phyloP scores from a whole-genome alignment of 108 stramenopile species.

The Skeletonema menzelii region DNA sequence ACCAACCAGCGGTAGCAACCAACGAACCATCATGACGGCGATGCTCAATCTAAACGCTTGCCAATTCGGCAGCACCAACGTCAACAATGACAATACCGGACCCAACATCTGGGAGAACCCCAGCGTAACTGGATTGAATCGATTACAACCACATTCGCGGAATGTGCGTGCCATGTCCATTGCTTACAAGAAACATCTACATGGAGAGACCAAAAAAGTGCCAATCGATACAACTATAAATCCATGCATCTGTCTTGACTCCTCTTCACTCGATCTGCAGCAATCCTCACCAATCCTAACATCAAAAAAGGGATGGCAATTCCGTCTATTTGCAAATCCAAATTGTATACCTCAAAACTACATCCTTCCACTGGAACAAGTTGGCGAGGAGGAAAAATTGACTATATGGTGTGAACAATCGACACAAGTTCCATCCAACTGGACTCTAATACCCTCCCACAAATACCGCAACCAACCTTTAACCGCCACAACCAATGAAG shows the following conservation, averaged over 20 bases:
- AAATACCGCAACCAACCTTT: constrained; percentile 22
- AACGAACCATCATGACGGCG: not conserved
- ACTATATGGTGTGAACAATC: not conserved
- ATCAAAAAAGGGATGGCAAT: constrained; percentile 21
- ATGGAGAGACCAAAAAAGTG: not conserved
- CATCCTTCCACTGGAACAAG: constrained; percentile 1
- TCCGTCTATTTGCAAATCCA: constrained; percentile 34
- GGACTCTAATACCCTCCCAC: constrained; percentile 27
- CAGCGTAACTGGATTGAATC: constrained; percentile 23
- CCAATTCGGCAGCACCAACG: not conserved
- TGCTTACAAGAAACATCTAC: not conserved
- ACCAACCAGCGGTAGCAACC: too few species aligned
- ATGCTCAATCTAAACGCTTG: not conserved
- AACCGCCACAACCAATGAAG: not conserved
- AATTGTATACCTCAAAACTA: constrained; percentile 12
- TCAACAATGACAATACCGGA: not conserved
- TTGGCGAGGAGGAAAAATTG: not conserved
- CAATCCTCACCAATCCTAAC: not conserved
- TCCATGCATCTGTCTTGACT: constrained; percentile 39
- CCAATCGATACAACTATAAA: not conserved
- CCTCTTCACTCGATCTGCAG: constrained; percentile 5
- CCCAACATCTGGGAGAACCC: constrained; percentile 34
- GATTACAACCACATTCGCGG: constrained; percentile 30
- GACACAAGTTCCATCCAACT: not conserved
- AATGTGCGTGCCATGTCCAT: constrained; percentile 19